These are phyloP conservation scores for Lentinula novae-zelandiae DNA, from an alignment of 1,284 basidiomycete species.

Conservation along the genomic window DNA sequence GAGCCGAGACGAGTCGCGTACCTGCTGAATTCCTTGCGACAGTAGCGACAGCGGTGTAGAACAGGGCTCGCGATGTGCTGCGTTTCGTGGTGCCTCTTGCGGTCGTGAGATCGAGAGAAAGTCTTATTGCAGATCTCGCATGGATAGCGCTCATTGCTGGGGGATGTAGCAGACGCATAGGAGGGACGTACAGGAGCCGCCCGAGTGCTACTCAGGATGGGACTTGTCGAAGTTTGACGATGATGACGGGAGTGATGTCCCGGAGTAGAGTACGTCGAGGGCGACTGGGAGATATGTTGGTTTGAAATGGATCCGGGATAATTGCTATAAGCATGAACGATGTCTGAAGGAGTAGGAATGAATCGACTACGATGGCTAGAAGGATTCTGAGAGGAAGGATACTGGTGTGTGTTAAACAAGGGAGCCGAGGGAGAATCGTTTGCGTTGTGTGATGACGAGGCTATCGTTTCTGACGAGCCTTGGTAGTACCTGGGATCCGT, in stretches of 20 bases:
- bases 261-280: slow-evolving; percentile 29
- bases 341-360: slow-evolving; percentile 52
- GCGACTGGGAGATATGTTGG: slow-evolving; percentile 25
- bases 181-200: slow-evolving; percentile 31
- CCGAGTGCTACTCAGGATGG: slow-evolving; percentile 24
- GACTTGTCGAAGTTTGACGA: slow-evolving; percentile 30
- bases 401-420: slow-evolving; percentile 27
- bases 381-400: slow-evolving; percentile 26
- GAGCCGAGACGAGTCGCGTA: slow-evolving; percentile 18
- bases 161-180: slow-evolving; percentile 27
- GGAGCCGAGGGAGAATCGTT: slow-evolving; percentile 19
- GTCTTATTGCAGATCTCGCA: slow-evolving; percentile 72
- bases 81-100: slow-evolving; percentile 75
- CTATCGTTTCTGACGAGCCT: slow-evolving; percentile 20
- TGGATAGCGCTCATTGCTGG: slow-evolving; percentile 52
- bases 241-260: slow-evolving; percentile 32
- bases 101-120: slow-evolving; percentile 74
- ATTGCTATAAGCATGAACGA: slow-evolving; percentile 32
- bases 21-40: slow-evolving; percentile 73
- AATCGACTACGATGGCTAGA: slow-evolving; percentile 33
- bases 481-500: slow-evolving; percentile 31
- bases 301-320: slow-evolving; percentile 22
- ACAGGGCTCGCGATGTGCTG: slow-evolving; percentile 59
- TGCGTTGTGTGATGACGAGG: slow-evolving; percentile 23
- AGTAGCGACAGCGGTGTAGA: slow-evolving; percentile 62